Base-by-base conservation (phyloP, 2,329 filamentous ascomycete genomes). In the Onygenales sp. region DNA sequence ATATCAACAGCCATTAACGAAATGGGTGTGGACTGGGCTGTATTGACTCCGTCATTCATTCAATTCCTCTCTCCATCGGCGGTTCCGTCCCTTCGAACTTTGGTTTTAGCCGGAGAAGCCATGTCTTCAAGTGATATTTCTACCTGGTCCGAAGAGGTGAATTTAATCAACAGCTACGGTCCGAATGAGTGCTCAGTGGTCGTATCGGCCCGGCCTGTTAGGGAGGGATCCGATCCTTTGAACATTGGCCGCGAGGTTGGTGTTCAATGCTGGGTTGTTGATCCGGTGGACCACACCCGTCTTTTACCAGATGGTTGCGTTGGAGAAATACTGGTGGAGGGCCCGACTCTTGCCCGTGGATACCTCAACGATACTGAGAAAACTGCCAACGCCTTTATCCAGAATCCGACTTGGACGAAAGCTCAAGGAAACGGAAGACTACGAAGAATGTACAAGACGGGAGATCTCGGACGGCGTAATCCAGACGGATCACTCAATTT, bases 21-120 rank as follows among this genome's bases (percentile, higher is more conserved):
- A 0, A 75, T 78, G 68, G 63, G 73, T 7, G 72, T 75, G 32
- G 76, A 71, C 36, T 75, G 72, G 72, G 76, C 72, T 1, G 76
- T 78, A 61, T 73, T 83, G 64, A 84, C 81, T 0, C 76, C 80
- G 0, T 71, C 78, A 0, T 71, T 84, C 14, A 78, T 78, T 0
- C 58, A 66, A 5, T 57, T 72, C 5, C 53, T 76, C 7, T 58
- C 61, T 7, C 70, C 69, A 1, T 57, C 63, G 10, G 64, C 70
- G 8, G 64, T 75, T 5, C 69, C 70, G 3, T 63, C 60, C 5
- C 61, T 76, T 3, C 66, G 65, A 14, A 63, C 61, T 2, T 52
- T 76, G 13, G 33, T 56, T 1, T 55, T 64, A 13, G 58, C 59
- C 11, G 63, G 63, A 9, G 63, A 65, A 44, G 57, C 60, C 8